These are phyloP conservation scores for Actinidia chinensis DNA, from an alignment of 179 eudicot species.

Conservation along the genomic window DNA sequence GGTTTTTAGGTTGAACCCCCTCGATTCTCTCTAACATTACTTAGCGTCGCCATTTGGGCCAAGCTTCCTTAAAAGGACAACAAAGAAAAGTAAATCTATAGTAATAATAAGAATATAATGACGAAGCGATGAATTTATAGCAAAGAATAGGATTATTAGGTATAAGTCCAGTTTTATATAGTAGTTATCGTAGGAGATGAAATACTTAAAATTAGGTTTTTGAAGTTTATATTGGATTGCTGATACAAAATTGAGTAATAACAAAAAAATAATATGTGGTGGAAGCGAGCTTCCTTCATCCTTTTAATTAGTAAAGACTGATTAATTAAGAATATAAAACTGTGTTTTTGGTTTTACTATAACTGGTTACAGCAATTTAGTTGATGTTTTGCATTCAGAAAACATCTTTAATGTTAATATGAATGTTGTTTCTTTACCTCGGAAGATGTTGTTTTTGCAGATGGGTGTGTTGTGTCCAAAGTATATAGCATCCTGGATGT, in stretches of 20 bases:
- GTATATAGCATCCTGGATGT: constrained; percentile 98
- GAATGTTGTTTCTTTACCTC: constrained; percentile 6
- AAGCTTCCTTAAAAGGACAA: too few relatives aligned
- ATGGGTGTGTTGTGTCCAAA: constrained; percentile 87
- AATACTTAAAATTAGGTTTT: not conserved
- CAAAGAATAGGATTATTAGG: not conserved
- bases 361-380: too few relatives aligned
- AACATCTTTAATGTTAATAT: not conserved
- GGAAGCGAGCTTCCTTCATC: too few relatives aligned
- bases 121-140: not conserved
- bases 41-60: too few relatives aligned
- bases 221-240: not conserved
- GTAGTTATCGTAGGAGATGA: not conserved
- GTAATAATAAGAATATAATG: not conserved
- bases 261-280: too few relatives aligned
- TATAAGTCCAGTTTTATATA: not conserved
- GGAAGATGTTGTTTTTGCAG: constrained; percentile 44
- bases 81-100: not conserved
- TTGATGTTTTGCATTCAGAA: too few relatives aligned
- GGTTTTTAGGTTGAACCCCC: too few relatives aligned
- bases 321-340: not conserved
- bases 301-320: not conserved
- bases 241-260: not conserved
- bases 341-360: not conserved
- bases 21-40: too few relatives aligned